phyloP scores from a whole-genome alignment of 2,329 filamentous ascomycete species.

The Pseudopithomyces chartarum region DNA sequence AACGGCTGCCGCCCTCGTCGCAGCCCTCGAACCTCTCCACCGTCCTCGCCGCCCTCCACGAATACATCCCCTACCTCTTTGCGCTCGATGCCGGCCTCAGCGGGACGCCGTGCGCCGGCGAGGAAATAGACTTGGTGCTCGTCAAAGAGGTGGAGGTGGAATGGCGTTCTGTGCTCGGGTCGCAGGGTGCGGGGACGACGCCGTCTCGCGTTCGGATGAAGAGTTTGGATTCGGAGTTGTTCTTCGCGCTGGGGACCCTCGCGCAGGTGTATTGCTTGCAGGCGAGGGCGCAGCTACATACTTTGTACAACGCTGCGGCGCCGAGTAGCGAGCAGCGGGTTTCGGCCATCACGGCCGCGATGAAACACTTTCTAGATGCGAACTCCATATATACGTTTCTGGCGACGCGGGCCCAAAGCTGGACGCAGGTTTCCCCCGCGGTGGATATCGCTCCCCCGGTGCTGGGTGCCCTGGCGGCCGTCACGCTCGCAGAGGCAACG shows the following conservation, averaged over 20 bases:
- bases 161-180: constrained; percentile 83
- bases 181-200: constrained; percentile 63
- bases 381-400: constrained; percentile 79
- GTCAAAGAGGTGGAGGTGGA: constrained; percentile 69
- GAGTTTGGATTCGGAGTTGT: constrained; percentile 81
- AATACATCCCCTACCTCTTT: constrained; percentile 83
- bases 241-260: constrained; percentile 77
- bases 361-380: constrained; percentile 76
- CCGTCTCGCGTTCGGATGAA: constrained; percentile 69
- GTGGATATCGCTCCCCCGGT: constrained; percentile 52
- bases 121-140: constrained; percentile 71
- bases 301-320: constrained; percentile 68
- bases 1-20: constrained; percentile 75
- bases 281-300: constrained; percentile 73
- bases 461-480: constrained; percentile 54
- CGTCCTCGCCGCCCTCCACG: constrained; percentile 70
- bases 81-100: constrained; percentile 76
- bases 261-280: constrained; percentile 75
- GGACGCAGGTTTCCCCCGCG: constrained; percentile 39
- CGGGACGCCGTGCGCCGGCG: constrained; percentile 58
- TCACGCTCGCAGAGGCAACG: constrained; percentile 86
- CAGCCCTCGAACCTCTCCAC: constrained; percentile 72
- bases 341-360: constrained; percentile 72
- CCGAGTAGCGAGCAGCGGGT: constrained; percentile 67
- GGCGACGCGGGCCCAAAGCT: constrained; percentile 57